These are phyloP conservation scores for Pseudopithomyces chartarum DNA, from an alignment of 2,329 filamentous ascomycete genomes.

Conservation along the genomic window DNA sequence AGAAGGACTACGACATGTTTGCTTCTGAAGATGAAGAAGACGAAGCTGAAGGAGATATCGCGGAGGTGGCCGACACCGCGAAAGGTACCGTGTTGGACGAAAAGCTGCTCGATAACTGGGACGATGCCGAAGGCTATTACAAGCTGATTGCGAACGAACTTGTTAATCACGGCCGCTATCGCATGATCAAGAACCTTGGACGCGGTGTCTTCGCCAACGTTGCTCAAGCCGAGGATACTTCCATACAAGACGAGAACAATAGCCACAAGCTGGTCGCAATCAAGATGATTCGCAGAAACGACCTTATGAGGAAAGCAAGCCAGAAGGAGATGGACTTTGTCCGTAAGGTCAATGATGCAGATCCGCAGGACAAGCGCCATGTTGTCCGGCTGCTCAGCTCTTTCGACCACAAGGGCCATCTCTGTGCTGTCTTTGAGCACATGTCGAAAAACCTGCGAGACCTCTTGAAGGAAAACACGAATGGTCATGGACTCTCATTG, in stretches of 20 bases:
- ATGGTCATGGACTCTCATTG: constrained; percentile 86
- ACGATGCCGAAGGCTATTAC: constrained; percentile 95
- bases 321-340: constrained; percentile 94
- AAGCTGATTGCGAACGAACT: constrained; percentile 92
- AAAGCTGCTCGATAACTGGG: constrained; percentile 88
- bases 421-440: constrained; percentile 97
- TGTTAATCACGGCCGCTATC: constrained; percentile 82
- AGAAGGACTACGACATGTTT: constrained; percentile 67
- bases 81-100: constrained; percentile 58
- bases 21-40: constrained; percentile 73
- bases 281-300: constrained; percentile 98
- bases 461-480: constrained; percentile 83
- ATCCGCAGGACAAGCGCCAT: constrained; percentile 89
- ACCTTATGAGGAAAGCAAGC: constrained; percentile 88
- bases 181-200: constrained; percentile 84
- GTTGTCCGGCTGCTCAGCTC: constrained; percentile 84
- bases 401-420: constrained; percentile 92
- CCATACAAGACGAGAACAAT: constrained; percentile 44
- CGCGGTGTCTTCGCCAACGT: constrained; percentile 97
- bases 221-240: constrained; percentile 68
- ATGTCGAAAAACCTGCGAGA: constrained; percentile 84
- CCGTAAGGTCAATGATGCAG: constrained; percentile 81
- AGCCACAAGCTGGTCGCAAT: constrained; percentile 76
- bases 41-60: constrained; percentile 67
- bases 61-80: constrained; percentile 51